These are phyloP conservation scores for Durusdinium trenchii DNA, from an alignment of 73 alveolate genomes.

Conservation along the genomic window DNA sequence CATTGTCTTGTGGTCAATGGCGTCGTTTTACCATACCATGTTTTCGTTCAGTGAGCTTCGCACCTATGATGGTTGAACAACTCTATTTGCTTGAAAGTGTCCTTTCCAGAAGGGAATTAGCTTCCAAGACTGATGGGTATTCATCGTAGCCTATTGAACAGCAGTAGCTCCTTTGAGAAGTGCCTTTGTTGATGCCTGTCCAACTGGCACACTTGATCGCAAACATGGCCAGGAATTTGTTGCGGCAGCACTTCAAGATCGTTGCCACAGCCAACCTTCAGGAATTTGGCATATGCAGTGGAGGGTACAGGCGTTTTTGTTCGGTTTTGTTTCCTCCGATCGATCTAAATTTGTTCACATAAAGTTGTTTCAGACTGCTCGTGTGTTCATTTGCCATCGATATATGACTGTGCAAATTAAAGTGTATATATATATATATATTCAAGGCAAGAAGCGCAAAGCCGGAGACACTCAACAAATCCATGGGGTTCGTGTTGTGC, in stretches of 20 bases:
- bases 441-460: not conserved
- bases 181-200: slow-evolving; percentile 1
- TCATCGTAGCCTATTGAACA: not conserved
- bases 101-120: not conserved
- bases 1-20: too few species aligned
- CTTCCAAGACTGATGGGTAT: not conserved
- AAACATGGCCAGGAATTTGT: not conserved
- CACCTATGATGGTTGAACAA: too few species aligned
- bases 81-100: not conserved
- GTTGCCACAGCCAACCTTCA: not conserved
- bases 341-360: too few species aligned
- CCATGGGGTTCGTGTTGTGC: not conserved
- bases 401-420: too few species aligned
- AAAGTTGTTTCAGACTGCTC: too few species aligned
- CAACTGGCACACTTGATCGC: slow-evolving; percentile 4
- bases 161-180: not conserved
- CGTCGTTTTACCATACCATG: too few species aligned
- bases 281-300: not conserved
- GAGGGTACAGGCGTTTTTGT: too few species aligned
- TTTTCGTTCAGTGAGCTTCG: too few species aligned
- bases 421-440: too few species aligned
- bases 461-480: not conserved
- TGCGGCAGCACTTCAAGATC: not conserved
- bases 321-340: too few species aligned
- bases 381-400: too few species aligned